Percentiles rank a stretch among this genome's conserved stretches.
phyloP scores from a whole-genome alignment of 2,329 filamentous ascomycete genomes.

The Cytospora piceicola region DNA sequence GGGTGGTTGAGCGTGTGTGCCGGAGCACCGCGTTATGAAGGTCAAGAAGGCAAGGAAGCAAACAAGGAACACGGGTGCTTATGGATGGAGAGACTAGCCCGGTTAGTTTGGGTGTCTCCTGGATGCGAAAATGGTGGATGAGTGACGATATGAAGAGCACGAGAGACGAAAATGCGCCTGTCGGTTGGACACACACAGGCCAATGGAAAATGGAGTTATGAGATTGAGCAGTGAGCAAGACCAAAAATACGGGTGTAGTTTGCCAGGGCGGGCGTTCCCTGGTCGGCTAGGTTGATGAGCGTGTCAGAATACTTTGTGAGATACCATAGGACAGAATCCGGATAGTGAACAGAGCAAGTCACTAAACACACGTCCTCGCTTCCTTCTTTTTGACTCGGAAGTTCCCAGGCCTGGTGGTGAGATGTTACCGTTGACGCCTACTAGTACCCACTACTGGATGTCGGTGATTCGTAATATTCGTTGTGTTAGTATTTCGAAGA shows the following conservation, averaged over 20 bases:
- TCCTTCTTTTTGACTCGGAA: no score
- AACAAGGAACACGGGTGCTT: neutral
- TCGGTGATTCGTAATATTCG: neutral
- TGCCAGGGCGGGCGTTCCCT: neutral
- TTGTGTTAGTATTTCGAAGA: neutral
- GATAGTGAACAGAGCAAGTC: slow-evolving; percentile 1
- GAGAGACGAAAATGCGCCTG: neutral
- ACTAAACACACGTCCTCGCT: neutral
- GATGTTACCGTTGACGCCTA: neutral
- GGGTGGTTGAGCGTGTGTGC: slow-evolving; percentile 17
- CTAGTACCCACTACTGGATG: no score
- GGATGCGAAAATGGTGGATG: neutral
- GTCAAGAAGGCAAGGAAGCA: neutral
- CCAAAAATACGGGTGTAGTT: neutral
- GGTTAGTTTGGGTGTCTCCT: neutral
- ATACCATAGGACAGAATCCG: neutral
- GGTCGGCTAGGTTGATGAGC: neutral
- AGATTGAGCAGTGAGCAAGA: neutral
- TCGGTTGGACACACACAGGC: neutral
- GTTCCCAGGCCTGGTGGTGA: neutral
- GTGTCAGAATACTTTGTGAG: slow-evolving; percentile 15
- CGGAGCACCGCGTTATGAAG: neutral
- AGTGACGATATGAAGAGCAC: slow-evolving; percentile 1
- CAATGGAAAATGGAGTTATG: slow-evolving; percentile 7
- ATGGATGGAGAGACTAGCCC: neutral